These are phyloP conservation scores for Pulveroboletus frians DNA, from an alignment of 768 basidiomycete species.

Conservation along the genomic window DNA sequence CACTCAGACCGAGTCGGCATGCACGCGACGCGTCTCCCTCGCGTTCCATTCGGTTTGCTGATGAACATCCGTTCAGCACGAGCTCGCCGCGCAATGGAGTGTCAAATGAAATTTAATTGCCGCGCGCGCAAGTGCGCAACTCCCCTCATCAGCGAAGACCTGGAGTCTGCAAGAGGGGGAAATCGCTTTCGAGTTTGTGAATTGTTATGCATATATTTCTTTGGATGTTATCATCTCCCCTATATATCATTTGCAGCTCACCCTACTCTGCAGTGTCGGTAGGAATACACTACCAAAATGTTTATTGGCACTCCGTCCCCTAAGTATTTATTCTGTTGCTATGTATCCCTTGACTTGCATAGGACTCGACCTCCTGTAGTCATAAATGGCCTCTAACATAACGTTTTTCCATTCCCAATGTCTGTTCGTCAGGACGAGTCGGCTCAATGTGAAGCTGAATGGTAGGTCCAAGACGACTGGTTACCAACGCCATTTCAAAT, in stretches of 20 bases:
- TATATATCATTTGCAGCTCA: not conserved
- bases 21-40: constrained; percentile 41
- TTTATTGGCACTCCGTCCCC: not conserved
- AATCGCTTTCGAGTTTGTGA: constrained; percentile 20
- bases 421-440: not conserved
- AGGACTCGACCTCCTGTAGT: constrained; percentile 5
- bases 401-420: not conserved
- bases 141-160: constrained; percentile 11
- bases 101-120: constrained; percentile 20
- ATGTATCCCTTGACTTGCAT: constrained; percentile 1
- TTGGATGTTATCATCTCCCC: not conserved
- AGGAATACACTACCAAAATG: not conserved
- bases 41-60: constrained; percentile 46
- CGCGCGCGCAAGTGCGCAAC: constrained; percentile 6
- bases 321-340: not conserved
- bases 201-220: not conserved
- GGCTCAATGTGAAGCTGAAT: constrained; percentile 5
- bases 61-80: constrained; percentile 26
- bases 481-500: constrained; percentile 41
- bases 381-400: not conserved
- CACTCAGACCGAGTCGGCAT: constrained; percentile 15
- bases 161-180: constrained; percentile 11
- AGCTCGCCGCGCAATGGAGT: constrained; percentile 17
- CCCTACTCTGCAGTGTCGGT: not conserved
- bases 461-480: constrained; percentile 22